Evolutionary conservation across 1,284 basidiomycete genomes (phyloP), one percentile per base, ranked within the genome.

Genomic region (Heimioporus punctisporus): DNA sequence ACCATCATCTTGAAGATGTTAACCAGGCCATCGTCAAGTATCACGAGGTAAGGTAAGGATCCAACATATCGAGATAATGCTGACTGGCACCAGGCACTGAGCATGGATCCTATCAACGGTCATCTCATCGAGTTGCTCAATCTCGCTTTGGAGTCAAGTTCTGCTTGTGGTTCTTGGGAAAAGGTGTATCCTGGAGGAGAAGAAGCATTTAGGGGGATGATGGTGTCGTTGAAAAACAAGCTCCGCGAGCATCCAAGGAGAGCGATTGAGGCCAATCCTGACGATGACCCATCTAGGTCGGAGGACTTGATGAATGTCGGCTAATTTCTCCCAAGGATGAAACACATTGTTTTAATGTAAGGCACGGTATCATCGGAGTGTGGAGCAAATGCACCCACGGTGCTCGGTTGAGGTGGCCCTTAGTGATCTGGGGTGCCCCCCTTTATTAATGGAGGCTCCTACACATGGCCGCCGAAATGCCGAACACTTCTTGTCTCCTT

Each of bases 121-220:
- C 88, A 95, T 65, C 81, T 93, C 24, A 85, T 95, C 28, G 91
- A 95, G 55, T 75, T 97, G 47, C 82, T 98, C 41, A 91, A 94
- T 59, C 82, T 93, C 60, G 93, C 93, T 0, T 79, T 98, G 23
- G 86, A 92, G 47, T 72, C 77, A 31, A 80, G 77, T 49, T 64
- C 69, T n/a, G 60, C 60, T 19, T 68, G 64, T 55, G 65, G 65
- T 23, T 62, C 64, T 21, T 65, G 63, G 53, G 64, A 71, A 48
- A 66, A 70, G 49, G 58, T 60, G 44, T 73, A 62, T 56, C 70
- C 71, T 44, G 71, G 71, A n/a, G 69, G 69, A 40, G 69, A 72
- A 53, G 70, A 66, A 44, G 69, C 65, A 12, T 70, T 78, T 57
- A 70, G 65, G 52, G 64, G 60, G 55, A 72, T 73, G 54, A 66